Evolutionary conservation across 192 early-diverging fungal genomes (phyloP).

Genomic region (Phycomyces nitens): DNA sequence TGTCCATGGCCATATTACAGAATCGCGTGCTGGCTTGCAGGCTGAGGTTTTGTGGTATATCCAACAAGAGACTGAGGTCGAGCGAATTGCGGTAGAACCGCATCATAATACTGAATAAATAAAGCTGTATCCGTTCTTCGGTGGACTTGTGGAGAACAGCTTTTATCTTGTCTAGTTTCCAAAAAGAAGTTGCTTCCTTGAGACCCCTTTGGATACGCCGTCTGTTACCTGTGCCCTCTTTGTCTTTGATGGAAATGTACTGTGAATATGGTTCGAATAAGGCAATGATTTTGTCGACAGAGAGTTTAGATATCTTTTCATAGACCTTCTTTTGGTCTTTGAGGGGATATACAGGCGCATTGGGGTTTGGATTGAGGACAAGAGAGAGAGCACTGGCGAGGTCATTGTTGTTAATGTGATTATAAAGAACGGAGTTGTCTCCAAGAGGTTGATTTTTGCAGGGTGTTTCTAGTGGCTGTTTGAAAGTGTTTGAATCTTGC

Average conservation of each 20-base stretch:
- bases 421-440: neutral
- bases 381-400: neutral
- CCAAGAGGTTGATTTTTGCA: neutral
- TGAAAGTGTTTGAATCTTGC: neutral
- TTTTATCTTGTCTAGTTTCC: conserved; percentile 1
- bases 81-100: neutral
- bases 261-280: neutral
- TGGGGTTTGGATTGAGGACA: neutral
- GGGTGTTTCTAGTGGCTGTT: neutral
- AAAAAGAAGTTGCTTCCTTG: conserved; percentile 3
- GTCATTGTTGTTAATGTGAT: neutral
- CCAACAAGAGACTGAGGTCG: neutral
- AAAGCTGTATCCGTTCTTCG: neutral
- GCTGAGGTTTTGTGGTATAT: neutral
- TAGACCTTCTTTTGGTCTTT: neutral
- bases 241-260: neutral
- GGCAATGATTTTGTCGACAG: neutral
- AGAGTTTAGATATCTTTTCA: neutral
- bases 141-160: neutral
- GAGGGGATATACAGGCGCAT: neutral
- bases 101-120: neutral
- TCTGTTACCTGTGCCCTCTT: neutral
- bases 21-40: neutral
- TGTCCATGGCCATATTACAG: conserved; percentile 6
- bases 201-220: neutral